Conservation (phyloP, 2,329 filamentous ascomycete species). For the Zarea fungicola region DNA sequence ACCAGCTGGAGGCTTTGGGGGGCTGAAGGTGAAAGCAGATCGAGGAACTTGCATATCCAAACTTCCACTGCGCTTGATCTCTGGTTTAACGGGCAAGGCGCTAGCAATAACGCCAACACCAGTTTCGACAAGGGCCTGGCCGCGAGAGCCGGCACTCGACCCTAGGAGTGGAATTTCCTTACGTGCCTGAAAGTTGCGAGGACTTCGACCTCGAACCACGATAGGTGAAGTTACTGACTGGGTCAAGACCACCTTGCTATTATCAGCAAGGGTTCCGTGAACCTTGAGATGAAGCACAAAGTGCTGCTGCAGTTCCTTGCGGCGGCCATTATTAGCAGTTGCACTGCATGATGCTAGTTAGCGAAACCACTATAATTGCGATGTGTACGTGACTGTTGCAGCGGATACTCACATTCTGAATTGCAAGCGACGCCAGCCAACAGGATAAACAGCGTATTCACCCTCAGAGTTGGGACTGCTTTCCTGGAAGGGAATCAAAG, state of each 20-base stretch:
- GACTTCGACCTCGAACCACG: slow-evolving; percentile 88
- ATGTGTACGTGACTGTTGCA: neutral
- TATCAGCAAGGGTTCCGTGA: slow-evolving; percentile 75
- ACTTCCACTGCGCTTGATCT: slow-evolving; percentile 43
- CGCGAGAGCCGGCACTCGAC: slow-evolving; percentile 68
- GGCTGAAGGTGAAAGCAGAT: slow-evolving; percentile 53
- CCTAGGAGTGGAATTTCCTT: slow-evolving; percentile 88
- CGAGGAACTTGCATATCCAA: slow-evolving; percentile 52
- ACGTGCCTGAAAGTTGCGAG: slow-evolving; percentile 87
- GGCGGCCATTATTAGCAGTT: slow-evolving; percentile 90
- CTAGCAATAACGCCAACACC: slow-evolving; percentile 57
- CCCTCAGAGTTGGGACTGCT: slow-evolving; percentile 58
- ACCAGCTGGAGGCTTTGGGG: slow-evolving; percentile 50
- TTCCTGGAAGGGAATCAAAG: slow-evolving; percentile 63
- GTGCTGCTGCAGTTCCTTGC: slow-evolving; percentile 94
- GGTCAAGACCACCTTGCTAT: slow-evolving; percentile 73
- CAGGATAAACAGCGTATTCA: slow-evolving; percentile 84
- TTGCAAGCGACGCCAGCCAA: slow-evolving; percentile 89
- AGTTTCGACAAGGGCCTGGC: slow-evolving; percentile 66
- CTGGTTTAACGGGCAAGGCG: slow-evolving; percentile 49
- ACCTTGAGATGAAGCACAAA: slow-evolving; percentile 88
- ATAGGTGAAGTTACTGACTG: slow-evolving; percentile 86
- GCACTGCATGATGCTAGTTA: slow-evolving; percentile 48
- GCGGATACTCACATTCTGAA: slow-evolving; percentile 65
- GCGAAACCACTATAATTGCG: neutral